Percentiles rank a stretch among this genome's conserved stretches.
Evolutionary conservation across 805 yeast species (phyloP).

Genomic region (Kazachstania taianensis): DNA sequence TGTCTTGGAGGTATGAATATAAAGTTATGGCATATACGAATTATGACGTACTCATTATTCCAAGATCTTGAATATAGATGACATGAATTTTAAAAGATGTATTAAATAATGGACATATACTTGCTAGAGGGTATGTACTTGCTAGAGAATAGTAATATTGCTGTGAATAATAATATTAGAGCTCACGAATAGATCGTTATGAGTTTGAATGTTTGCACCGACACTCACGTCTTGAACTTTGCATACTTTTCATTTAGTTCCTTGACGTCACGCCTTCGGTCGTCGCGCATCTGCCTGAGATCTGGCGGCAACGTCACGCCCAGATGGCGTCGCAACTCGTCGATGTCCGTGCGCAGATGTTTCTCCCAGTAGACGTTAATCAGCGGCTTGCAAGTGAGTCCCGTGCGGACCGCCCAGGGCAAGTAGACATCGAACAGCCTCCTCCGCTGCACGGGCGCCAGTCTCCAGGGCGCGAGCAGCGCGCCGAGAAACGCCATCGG

Average conservation of each 20-base stretch:
- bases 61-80: too few relatives aligned
- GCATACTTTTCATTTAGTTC: conserved; percentile 23
- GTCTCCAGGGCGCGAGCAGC: conserved; percentile 73
- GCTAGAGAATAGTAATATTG: too few relatives aligned
- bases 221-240: background rate
- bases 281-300: conserved; percentile 52
- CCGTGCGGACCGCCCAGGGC: conserved; percentile 80
- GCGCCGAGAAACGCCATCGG: conserved; percentile 96
- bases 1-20: too few relatives aligned
- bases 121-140: too few relatives aligned
- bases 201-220: too few relatives aligned
- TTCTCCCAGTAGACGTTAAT: conserved; percentile 92
- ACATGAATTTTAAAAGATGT: too few relatives aligned
- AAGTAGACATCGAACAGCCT: conserved; percentile 61
- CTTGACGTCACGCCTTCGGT: conserved; percentile 15
- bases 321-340: conserved; percentile 59
- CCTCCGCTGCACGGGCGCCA: conserved; percentile 51
- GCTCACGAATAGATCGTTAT: too few relatives aligned
- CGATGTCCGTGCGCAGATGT: conserved; percentile 57
- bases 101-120: too few relatives aligned
- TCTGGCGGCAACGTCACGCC: conserved; percentile 75
- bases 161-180: too few relatives aligned
- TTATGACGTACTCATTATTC: too few relatives aligned
- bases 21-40: too few relatives aligned
- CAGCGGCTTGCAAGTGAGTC: conserved; percentile 62